Conservation (phyloP, 208 protist genomes). For the Trypanosoma platydactyli region DNA sequence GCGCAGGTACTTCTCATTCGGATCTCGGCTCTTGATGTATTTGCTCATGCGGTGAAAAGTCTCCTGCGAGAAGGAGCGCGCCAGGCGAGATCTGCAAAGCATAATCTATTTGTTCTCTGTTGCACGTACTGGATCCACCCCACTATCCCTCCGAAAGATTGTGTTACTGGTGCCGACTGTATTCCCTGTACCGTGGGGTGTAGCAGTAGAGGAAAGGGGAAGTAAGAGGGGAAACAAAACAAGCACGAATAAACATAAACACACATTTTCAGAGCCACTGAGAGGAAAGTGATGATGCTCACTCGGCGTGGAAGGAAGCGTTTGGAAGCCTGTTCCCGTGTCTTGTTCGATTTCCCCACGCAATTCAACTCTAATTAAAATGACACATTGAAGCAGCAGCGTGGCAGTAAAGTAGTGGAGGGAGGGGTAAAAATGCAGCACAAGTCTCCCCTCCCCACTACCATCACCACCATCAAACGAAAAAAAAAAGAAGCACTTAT, state of each 20-base stretch:
- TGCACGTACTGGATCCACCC: neutral
- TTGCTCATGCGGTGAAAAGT: slow-evolving; percentile 83
- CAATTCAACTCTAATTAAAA: too few species aligned
- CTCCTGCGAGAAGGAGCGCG: slow-evolving; percentile 74
- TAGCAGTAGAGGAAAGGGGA: too few species aligned
- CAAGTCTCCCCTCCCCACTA: too few species aligned
- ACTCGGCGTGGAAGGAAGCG: neutral
- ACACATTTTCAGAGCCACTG: neutral
- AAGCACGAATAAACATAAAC: slow-evolving; percentile 9
- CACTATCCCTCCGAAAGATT: neutral
- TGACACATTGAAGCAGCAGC: too few species aligned
- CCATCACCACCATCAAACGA: too few species aligned
- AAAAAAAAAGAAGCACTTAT: slow-evolving; percentile 6
- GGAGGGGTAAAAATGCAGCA: neutral
- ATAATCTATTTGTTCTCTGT: slow-evolving; percentile 7
- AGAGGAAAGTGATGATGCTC: neutral
- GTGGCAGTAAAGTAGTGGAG: neutral
- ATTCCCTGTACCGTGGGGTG: too few species aligned
- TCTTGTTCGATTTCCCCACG: too few species aligned
- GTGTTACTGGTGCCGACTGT: too few species aligned
- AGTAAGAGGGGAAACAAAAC: slow-evolving; percentile 17
- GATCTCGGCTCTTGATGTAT: slow-evolving; percentile 86
- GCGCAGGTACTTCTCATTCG: slow-evolving; percentile 83
- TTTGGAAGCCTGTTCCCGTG: too few species aligned
- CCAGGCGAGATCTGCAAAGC: slow-evolving; percentile 19